A percentile compares a stretch with the other conserved stretches of the same genome.
Conservation (phyloP, 2,329 filamentous ascomycete genomes). For the Botrytis cinerea region DNA sequence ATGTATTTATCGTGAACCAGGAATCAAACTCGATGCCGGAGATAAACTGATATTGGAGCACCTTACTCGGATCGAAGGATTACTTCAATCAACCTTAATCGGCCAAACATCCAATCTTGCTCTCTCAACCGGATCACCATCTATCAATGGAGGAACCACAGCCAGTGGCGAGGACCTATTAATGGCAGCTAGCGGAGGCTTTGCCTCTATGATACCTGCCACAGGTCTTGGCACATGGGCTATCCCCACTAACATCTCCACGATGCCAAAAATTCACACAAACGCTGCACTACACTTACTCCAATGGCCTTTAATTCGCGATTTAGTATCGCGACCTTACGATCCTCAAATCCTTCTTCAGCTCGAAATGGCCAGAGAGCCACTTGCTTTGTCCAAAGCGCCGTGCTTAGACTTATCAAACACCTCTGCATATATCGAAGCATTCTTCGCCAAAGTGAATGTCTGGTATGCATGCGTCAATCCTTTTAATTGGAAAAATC, state of each 20-base stretch:
- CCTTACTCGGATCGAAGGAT: slow-evolving; percentile 72
- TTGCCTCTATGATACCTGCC: slow-evolving; percentile 58
- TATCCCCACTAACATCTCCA: slow-evolving; percentile 70
- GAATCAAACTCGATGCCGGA: slow-evolving; percentile 83
- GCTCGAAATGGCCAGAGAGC: slow-evolving; percentile 76
- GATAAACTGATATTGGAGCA: slow-evolving; percentile 84
- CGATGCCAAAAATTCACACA: slow-evolving; percentile 83
- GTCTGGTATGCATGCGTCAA: slow-evolving; percentile 86
- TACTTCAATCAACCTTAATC: slow-evolving; percentile 71
- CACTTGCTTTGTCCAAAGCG: slow-evolving; percentile 66
- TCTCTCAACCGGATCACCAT: slow-evolving; percentile 63
- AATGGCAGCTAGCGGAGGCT: slow-evolving; percentile 47
- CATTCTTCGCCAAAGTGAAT: slow-evolving; percentile 80
- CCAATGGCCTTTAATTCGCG: slow-evolving; percentile 78
- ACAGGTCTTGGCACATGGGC: slow-evolving; percentile 74
- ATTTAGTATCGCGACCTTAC: slow-evolving; percentile 74
- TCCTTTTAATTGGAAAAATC: slow-evolving; percentile 74
- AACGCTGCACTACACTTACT: slow-evolving; percentile 77
- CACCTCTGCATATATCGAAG: slow-evolving; percentile 71
- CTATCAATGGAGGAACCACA: slow-evolving; percentile 63
- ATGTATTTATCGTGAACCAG: slow-evolving; percentile 81
- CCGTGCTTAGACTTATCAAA: slow-evolving; percentile 72
- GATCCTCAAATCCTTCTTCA: slow-evolving; percentile 81
- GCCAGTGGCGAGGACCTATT: slow-evolving; percentile 59
- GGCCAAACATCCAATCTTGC: slow-evolving; percentile 53